phyloP scores from a whole-genome alignment of 2,329 filamentous ascomycete species.

The Dothideomycetidae sp. region DNA sequence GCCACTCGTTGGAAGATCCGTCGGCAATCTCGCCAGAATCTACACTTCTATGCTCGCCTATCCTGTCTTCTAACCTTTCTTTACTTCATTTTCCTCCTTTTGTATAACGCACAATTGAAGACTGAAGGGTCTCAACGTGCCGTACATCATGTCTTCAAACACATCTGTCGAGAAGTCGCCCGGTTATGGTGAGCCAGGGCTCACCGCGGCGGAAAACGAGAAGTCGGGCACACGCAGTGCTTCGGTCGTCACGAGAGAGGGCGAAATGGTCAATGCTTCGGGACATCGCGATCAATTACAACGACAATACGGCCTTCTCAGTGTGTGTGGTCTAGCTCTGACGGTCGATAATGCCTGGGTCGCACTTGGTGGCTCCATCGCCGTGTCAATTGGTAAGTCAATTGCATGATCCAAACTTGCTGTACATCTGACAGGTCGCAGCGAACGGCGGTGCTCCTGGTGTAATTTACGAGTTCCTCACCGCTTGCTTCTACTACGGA shows the following conservation, averaged over 20 bases:
- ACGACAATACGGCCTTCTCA: constrained; percentile 47
- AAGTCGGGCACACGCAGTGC: too few species aligned
- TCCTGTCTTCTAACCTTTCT: too few species aligned
- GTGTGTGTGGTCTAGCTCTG: constrained; percentile 38
- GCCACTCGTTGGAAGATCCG: too few species aligned
- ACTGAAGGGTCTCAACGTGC: too few species aligned
- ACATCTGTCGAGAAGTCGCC: too few species aligned
- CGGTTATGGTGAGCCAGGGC: too few species aligned
- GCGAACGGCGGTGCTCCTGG: constrained; percentile 26
- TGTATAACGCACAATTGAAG: too few species aligned
- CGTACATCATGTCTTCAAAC: too few species aligned
- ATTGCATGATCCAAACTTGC: background rate
- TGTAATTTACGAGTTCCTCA: constrained; percentile 25
- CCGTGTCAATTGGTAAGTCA: constrained; percentile 34
- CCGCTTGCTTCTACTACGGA: constrained; percentile 22
- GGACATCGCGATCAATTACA: constrained; percentile 50
- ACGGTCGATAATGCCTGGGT: constrained; percentile 54
- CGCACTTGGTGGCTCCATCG: constrained; percentile 47
- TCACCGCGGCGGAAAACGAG: too few species aligned
- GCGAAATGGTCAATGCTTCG: constrained; percentile 45
- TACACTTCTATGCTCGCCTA: too few species aligned
- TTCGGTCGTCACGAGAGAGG: constrained; percentile 22
- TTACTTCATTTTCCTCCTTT: too few species aligned
- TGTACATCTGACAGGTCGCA: constrained; percentile 14
- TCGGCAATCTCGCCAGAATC: too few species aligned